phyloP scores from a whole-genome alignment of 768 basidiomycete genomes.

The Panaeolus cyanescens region DNA sequence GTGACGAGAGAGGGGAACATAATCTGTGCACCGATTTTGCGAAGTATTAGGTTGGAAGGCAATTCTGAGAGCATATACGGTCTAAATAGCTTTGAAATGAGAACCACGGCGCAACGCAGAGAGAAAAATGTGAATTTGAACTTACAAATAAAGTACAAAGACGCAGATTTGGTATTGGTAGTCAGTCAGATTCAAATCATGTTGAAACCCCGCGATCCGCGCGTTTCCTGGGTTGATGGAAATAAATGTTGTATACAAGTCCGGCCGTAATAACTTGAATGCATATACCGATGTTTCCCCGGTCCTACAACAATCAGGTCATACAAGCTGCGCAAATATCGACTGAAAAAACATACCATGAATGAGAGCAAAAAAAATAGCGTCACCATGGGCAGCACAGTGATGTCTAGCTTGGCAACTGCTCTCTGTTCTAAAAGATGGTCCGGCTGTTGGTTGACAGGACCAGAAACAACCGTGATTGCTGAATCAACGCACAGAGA shows the following conservation, averaged over 20 bases:
- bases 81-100: background rate
- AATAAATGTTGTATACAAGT: background rate
- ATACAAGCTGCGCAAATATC: background rate
- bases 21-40: slow-evolving; percentile 47
- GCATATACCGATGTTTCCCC: slow-evolving; percentile 42
- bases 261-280: background rate
- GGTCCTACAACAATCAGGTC: slow-evolving; percentile 29
- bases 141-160: slow-evolving; percentile 31
- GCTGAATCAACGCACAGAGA: no score
- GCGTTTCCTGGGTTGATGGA: slow-evolving; percentile 37
- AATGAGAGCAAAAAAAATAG: slow-evolving; percentile 51
- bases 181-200: slow-evolving; percentile 43
- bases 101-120: background rate
- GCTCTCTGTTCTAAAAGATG: slow-evolving; percentile 34
- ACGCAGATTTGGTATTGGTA: slow-evolving; percentile 44
- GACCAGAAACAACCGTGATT: no score
- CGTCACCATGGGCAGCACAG: slow-evolving; percentile 44
- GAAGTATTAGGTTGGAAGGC: slow-evolving; percentile 51
- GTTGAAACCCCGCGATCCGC: slow-evolving; percentile 56
- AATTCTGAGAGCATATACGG: slow-evolving; percentile 57
- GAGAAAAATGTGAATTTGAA: background rate
- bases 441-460: slow-evolving; percentile 12
- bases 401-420: slow-evolving; percentile 47
- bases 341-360: slow-evolving; percentile 29
- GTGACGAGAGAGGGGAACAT: slow-evolving; percentile 57